Base-by-base conservation (phyloP, 2,329 filamentous ascomycete genomes). In the Mariannaea sp. region DNA sequence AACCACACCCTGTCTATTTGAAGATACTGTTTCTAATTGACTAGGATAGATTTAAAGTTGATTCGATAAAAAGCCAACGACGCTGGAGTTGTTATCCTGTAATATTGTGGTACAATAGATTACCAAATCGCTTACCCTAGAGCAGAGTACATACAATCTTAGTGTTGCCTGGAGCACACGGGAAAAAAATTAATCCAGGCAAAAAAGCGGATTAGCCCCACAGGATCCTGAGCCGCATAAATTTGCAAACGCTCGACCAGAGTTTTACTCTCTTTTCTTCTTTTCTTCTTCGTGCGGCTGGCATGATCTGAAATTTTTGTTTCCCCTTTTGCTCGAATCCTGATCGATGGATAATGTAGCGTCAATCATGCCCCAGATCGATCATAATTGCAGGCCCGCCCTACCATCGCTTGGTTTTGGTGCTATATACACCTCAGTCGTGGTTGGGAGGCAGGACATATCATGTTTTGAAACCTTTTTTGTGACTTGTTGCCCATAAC, bases 241-340 rank as follows among this genome's bases (percentile, higher is more conserved):
- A 72, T 70, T 61, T 57, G 60, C 58, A 39, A 55, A 44, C 49
- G 42, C 52, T 42, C 24, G 38, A 19, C 16, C n/a, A n/a, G 62
- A 69, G 64, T 61, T 33, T 0, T 44, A 58, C 67, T 69, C 66
- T 73, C 70, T 72, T 76, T 75, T 75, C 68, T 73, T 70, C 75
- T 83, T 82, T 79, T 77, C 76, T 80, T 82, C 84, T 81, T 90
- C 79, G 87, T 92, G 88, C 88, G 88, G 88, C 87, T 78, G 85
- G 85, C 84, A 86, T 84, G 80, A 86, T 82, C 76, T 75, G 71
- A 76, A 80, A 78, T 75, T 77, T 71, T 44, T n/a, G 29, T 32
- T 83, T 83, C 82, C 84, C 87, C 87, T 85, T 89, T 92, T 92
- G 87, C 88, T 88, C 86, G 82, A 80, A 79, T 86, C 78, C 77